Conservation (phyloP, 805 yeast species). For the Wickerhamiella azyma region DNA sequence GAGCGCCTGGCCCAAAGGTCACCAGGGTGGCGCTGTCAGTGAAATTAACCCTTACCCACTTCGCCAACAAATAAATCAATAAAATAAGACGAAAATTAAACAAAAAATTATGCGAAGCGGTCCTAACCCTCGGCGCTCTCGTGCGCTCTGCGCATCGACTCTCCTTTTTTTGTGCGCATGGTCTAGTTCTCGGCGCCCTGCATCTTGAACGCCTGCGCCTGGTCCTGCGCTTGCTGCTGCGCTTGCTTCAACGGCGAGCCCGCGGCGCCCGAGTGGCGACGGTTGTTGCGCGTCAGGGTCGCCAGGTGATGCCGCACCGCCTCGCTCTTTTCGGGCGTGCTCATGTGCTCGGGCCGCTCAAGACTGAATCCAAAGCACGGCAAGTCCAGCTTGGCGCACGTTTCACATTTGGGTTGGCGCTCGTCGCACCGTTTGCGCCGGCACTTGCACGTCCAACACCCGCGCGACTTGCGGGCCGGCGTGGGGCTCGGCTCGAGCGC, state of each 20-base stretch:
- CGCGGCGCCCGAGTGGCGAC: background rate
- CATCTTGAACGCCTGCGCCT: no score
- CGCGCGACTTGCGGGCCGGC: conserved; percentile 36
- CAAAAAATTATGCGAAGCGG: no score
- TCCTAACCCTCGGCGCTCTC: no score
- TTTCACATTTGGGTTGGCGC: conserved; percentile 44
- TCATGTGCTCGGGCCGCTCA: conserved; percentile 42
- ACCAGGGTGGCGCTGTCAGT: no score
- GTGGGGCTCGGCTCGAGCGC: background rate
- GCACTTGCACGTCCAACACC: conserved; percentile 68
- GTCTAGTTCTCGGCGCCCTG: no score
- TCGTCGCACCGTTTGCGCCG: conserved; percentile 62
- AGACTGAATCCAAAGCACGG: conserved; percentile 42
- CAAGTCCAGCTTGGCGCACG: conserved; percentile 42
- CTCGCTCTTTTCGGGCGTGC: conserved; percentile 13
- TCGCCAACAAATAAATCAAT: no score
- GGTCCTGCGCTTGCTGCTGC: no score
- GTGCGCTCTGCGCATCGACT: no score
- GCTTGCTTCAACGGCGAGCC: background rate
- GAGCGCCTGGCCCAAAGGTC: no score
- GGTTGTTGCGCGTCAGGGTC: background rate
- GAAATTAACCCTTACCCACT: no score
- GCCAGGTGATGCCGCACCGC: background rate
- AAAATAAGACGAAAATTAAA: no score
- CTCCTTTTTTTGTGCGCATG: no score